Evolutionary conservation across 73 alveolate species (phyloP), one percentile per base, ranked within the genome.

Genomic region (Paramecium sonneborni): DNA sequence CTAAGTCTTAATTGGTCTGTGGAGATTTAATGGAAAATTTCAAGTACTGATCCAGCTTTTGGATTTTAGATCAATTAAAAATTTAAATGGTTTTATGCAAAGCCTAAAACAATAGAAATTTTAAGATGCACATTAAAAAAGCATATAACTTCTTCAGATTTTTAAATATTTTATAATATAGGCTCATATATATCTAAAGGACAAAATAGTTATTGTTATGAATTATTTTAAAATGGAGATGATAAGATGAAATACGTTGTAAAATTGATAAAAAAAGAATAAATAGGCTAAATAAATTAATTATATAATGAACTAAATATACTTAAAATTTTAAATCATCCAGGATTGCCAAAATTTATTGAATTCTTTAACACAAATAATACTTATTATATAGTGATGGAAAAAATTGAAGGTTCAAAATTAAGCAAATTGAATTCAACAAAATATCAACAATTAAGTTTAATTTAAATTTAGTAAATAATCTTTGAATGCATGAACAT

Each of bases 1-100:
- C 10, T 74, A 35, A 21, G 21, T 28, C 30, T 74, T 6, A 74
- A 12, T 74, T 74, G 87, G 87, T 37, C 56, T 23, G 21, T 34
- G 20, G 58, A 74, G 32, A 74, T 74, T 10, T 15, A 18, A 32
- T 74, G 87, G 87, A 34, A 74, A 2, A 21, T 3, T 3, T 34
- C 6, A 5, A 23, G 30, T 9, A 9, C 37, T 5, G 56, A 37
- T 21, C 37, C 34, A 32, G 20, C 58, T 0, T 74, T 74, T 34
- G 87, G 67, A 74, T 34, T 74, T 15, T 3, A n/a, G 56, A 18
- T 37, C 67, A 74, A 34, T 37, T 28, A n/a, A 34, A 74, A 74
- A 74, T 30, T 34, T 7, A 74, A 74, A 74, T 74, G 87, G 87
- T 74, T 74, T n/a, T 32, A 74, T 34, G 56, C 87, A 30, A 39